Evolutionary conservation across 75 land plant species (phyloP), one percentile per base, ranked within the genome.

Genomic region (Sequoia sempervirens): DNA sequence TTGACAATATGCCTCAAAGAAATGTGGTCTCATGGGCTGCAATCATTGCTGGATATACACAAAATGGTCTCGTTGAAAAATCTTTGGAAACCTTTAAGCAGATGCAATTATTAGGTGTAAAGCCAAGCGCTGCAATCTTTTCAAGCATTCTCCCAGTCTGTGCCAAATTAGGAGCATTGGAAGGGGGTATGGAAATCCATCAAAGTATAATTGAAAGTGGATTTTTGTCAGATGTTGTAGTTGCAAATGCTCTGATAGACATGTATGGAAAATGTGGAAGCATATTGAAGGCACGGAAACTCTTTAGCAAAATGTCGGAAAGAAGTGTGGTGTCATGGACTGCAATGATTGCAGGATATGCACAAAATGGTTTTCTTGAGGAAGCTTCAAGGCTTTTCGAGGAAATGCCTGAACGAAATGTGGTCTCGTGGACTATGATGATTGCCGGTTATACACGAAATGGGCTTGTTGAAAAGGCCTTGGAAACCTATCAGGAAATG

Each of bases 211-310:
- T 88, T 18, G 90, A 91, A 84, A 66, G 88, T 38, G 93, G 95
- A n/a, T 66, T 90, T 26, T 50, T 12, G 0, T 50, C 53, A 50
- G 53, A 50, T 50, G 14, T 50, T 50, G 53, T 13, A 50, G 53
- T 94, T 84, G 91, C 89, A 83, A 93, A 93, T 43, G 88, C 93
- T 66, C 74, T 92, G 26, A 91, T 94, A 72, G 66, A 85, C 84
- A 85, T 85, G 86, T 85, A 85, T 68, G 26, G 50, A 18, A 85
- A 85, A 36, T 85, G 84, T 47, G 84, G 66, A 15, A 58, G 43
- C 4, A 20, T 76, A 52, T 26, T 12, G 0, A 37, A 34, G 20
- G 86, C 86, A 83, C 30, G 41, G 28, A 1, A 11, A 36, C 41
- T 85, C 28, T 85, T 85, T 69, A 75, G 83, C 72, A 68, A 36